A percentile compares a stretch with the other conserved stretches of the same genome.
Conservation (phyloP, 164 flowering plant genomes). For the Macadamia tetraphylla region DNA sequence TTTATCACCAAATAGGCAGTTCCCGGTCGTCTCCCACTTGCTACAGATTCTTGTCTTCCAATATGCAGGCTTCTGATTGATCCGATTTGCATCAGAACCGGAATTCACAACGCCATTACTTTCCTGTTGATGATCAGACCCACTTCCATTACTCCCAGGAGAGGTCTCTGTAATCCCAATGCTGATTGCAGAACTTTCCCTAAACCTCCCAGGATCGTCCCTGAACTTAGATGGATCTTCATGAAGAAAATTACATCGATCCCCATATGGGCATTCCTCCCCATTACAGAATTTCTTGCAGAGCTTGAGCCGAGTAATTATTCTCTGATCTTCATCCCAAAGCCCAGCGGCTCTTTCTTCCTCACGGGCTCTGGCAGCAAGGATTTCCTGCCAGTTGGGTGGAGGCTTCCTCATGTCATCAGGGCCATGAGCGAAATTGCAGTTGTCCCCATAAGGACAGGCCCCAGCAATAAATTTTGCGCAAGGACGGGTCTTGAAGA, state of each 20-base stretch:
- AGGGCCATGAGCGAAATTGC: slow-evolving; percentile 86
- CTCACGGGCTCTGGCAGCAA: too few species aligned
- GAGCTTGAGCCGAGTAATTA: slow-evolving; percentile 36
- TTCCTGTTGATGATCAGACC: slow-evolving; percentile 27
- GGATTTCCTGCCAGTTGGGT: slow-evolving; percentile 28
- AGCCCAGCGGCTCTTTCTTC: too few species aligned
- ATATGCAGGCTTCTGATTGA: slow-evolving; percentile 32
- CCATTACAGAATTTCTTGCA: slow-evolving; percentile 83
- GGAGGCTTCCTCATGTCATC: slow-evolving; percentile 78
- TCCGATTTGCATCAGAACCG: slow-evolving; percentile 26
- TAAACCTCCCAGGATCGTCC: slow-evolving; percentile 33
- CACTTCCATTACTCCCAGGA: slow-evolving; percentile 16
- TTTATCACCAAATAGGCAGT: slow-evolving; percentile 69
- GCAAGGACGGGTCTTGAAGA: slow-evolving; percentile 79
- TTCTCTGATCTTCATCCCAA: too few species aligned
- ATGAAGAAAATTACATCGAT: slow-evolving; percentile 76
- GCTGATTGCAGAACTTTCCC: slow-evolving; percentile 67
- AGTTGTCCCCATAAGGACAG: slow-evolving; percentile 64
- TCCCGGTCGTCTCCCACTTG: slow-evolving; percentile 65
- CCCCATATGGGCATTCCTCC: slow-evolving; percentile 78
- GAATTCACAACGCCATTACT: slow-evolving; percentile 14
- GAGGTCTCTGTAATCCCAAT: slow-evolving; percentile 43
- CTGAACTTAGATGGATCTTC: slow-evolving; percentile 33
- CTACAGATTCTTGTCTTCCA: slow-evolving; percentile 65
- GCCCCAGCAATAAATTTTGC: slow-evolving; percentile 45